Percentiles rank a stretch among this genome's conserved stretches.
These are phyloP conservation scores for Apodospora peruviana DNA, from an alignment of 495 filamentous ascomycete genomes.

Conservation along the genomic window DNA sequence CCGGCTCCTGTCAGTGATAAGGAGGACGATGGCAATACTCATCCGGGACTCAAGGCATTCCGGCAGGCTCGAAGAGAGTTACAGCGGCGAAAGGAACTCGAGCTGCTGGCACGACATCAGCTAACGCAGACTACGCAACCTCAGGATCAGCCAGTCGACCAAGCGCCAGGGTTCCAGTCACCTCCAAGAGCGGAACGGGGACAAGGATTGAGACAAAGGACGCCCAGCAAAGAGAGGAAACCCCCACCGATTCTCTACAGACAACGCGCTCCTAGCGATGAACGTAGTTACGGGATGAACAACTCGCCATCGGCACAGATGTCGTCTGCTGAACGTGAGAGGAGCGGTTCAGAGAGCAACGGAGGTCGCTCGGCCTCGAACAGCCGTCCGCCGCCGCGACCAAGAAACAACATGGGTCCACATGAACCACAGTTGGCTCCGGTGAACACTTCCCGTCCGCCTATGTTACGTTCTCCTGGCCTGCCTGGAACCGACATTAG, in stretches of 20 bases:
- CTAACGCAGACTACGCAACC: conserved; percentile 14
- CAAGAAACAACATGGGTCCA: conserved; percentile 36
- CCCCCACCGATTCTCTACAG: conserved; percentile 37
- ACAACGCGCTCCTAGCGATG: conserved; percentile 36
- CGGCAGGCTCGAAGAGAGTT: conserved; percentile 47
- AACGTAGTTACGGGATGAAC: conserved; percentile 16
- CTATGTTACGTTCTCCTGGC: conserved; percentile 37
- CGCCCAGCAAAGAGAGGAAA: conserved; percentile 40
- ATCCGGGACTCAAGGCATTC: conserved; percentile 43
- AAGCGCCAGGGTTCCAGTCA: conserved; percentile 15
- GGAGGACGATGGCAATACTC: conserved; percentile 25
- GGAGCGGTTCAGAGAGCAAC: conserved; percentile 57
- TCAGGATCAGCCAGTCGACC: conserved; percentile 15
- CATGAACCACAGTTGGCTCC: conserved; percentile 37
- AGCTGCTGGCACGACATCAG: conserved; percentile 31
- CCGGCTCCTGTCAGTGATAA: conserved; percentile 9
- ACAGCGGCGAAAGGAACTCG: conserved; percentile 46
- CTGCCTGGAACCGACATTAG: conserved; percentile 39
- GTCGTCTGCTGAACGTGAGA: conserved; percentile 43
- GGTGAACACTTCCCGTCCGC: conserved; percentile 18
- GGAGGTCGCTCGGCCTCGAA: conserved; percentile 41
- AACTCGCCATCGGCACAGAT: conserved; percentile 21
- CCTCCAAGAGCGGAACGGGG: conserved; percentile 27
- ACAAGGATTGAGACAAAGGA: conserved; percentile 28
- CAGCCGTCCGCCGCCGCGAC: conserved; percentile 36